Base-by-base conservation (phyloP, 73 alveolate genomes). In the Vitrella brassicaformis region DNA sequence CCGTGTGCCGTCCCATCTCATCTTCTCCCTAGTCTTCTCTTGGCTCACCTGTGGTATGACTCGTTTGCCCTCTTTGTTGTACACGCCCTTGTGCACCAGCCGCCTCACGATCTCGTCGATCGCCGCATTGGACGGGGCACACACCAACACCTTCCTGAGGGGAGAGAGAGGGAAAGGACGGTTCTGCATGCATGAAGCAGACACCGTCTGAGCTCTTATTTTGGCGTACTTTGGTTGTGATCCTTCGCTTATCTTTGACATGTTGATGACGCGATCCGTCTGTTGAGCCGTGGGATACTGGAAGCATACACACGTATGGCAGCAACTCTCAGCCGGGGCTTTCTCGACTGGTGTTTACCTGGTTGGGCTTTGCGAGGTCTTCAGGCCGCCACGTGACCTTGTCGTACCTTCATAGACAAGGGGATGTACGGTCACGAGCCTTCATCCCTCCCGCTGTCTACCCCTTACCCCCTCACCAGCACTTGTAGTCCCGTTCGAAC, bases 91-190 rank as follows among this genome's bases (percentile, higher is more conserved):
- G 71, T 71, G 80, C 32, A 71, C 66, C 66, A 86, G 45, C 25
- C 92, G 82, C 14, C 73, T 67, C 28, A 82, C 72, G 27, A 86
- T 84, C 78, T 86, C 92, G 72, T 86, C 92, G 47, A 86, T 80
- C 0, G 92, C 87, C 19, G 92, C 86, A 56, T 86, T 86, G 77
- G 90, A 82, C 1, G 86, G 92, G 26, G 88, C 86, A 56, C 92
- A 86, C 7, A 86, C 84, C 79, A 86, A 29, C 32, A 86, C 84
- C 83, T 79, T 77, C 31, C 46, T 0, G 45, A 22, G 70, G 66
- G 65, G n/a, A n/a, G n/a, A n/a, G n/a, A n/a, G n/a, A n/a, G n/a
- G n/a, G n/a, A n/a, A n/a, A n/a, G n/a, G n/a, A n/a, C n/a, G n/a
- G n/a, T n/a, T n/a, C n/a, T n/a, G n/a, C n/a, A n/a, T n/a, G n/a